A percentile compares a stretch with the other conserved stretches of the same genome.
phyloP scores from a whole-genome alignment of 805 yeast genomes.

The Debaryomyces tyrocola region DNA sequence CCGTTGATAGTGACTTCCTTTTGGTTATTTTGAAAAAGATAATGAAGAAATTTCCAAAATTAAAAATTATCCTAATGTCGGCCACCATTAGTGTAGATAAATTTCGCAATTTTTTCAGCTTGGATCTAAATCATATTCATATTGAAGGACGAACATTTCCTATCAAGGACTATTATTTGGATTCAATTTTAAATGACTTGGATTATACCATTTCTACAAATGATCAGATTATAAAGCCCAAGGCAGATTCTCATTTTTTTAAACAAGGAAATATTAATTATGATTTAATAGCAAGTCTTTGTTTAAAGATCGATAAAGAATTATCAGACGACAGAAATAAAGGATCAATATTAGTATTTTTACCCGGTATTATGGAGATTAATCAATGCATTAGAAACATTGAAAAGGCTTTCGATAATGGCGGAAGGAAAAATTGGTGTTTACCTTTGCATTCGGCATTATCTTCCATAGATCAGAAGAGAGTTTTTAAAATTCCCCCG shows the following conservation, averaged over 20 bases:
- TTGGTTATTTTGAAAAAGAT: constrained; percentile 72
- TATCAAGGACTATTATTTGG: constrained; percentile 73
- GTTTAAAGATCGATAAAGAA: constrained; percentile 50
- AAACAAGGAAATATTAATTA: constrained; percentile 70
- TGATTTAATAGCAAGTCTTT: constrained; percentile 62
- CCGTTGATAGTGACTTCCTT: constrained; percentile 85
- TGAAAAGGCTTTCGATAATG: constrained; percentile 12
- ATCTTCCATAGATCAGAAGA: constrained; percentile 76
- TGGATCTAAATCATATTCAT: constrained; percentile 61
- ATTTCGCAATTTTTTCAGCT: constrained; percentile 65
- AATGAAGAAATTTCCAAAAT: constrained; percentile 46
- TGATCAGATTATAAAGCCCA: constrained; percentile 51
- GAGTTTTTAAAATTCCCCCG: constrained; percentile 63
- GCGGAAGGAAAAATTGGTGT: constrained; percentile 23
- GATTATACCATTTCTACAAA: constrained; percentile 53
- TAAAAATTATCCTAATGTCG: constrained; percentile 83
- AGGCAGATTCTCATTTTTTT: constrained; percentile 66
- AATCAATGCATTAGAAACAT: constrained; percentile 55
- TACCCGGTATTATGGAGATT: constrained; percentile 92
- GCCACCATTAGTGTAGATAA: constrained; percentile 81
- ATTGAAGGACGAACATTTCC: constrained; percentile 95
- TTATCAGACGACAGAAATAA: constrained; percentile 40
- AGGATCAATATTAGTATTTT: constrained; percentile 81
- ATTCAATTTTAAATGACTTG: constrained; percentile 56
- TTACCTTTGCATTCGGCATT: constrained; percentile 90